Evolutionary conservation across 176 grass and related monocot species (phyloP).

Genomic region (Carex pumila): DNA sequence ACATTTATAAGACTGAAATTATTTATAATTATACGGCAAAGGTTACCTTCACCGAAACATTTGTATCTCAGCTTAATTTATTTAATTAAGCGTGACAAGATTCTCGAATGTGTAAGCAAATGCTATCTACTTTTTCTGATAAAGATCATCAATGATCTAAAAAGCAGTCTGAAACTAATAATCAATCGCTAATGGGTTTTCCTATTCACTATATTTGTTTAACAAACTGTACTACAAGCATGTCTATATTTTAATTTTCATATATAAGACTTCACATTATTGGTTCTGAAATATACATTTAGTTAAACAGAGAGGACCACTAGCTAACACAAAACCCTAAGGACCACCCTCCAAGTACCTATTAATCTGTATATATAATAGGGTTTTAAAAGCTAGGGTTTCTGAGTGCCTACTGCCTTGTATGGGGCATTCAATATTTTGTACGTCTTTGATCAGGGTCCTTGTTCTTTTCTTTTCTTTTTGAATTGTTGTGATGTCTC

Average conservation of each 20-base stretch:
- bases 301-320: constrained; percentile 16
- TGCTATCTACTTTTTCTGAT: constrained; percentile 16
- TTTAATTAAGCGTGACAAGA: background rate
- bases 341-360: constrained; percentile 18
- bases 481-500: constrained; percentile 10
- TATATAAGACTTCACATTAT: background rate
- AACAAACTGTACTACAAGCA: constrained; percentile 24
- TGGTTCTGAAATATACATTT: background rate
- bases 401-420: constrained; percentile 16
- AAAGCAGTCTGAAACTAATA: constrained; percentile 15
- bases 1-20: background rate
- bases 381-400: constrained; percentile 25
- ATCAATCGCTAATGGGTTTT: constrained; percentile 7
- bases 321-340: constrained; percentile 3
- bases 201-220: background rate
- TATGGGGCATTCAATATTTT: constrained; percentile 22
- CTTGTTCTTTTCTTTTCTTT: background rate
- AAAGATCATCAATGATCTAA: constrained; percentile 17
- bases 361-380: constrained; percentile 4
- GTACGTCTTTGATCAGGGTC: background rate
- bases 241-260: constrained; percentile 4
- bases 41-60: background rate
- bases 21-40: background rate
- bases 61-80: constrained; percentile 8
- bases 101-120: background rate